A percentile compares a stretch with the other conserved stretches of the same genome.
Conservation (phyloP, 2,329 filamentous ascomycete species). For the Parasarocladium wereldwijsianum region DNA sequence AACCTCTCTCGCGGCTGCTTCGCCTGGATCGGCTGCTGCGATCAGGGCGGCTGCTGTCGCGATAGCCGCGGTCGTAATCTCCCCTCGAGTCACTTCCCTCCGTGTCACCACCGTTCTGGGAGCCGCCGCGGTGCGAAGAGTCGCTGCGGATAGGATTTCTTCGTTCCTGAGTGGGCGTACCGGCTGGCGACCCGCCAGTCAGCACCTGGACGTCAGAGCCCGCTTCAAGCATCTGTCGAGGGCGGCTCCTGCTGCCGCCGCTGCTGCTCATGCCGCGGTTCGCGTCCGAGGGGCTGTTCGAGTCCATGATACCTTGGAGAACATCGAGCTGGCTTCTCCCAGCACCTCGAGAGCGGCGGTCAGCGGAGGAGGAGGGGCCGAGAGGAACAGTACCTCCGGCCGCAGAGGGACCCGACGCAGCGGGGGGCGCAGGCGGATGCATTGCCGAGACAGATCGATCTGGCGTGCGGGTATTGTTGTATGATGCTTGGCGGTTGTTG, state of each 20-base stretch:
- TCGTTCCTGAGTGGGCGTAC: conserved; percentile 34
- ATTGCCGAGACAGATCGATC: conserved; percentile 13
- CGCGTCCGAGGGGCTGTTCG: conserved; percentile 22
- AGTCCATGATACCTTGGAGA: conserved; percentile 42
- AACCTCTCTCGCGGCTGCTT: conserved; percentile 33
- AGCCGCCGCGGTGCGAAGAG: conserved; percentile 16
- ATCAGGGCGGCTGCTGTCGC: conserved; percentile 27
- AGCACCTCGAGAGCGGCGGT: conserved; percentile 19
- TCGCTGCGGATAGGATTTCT: conserved; percentile 27
- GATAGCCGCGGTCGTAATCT: conserved; percentile 28
- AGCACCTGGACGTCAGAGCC: conserved; percentile 42
- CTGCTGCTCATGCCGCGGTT: conserved; percentile 20
- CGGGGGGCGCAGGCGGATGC: background rate
- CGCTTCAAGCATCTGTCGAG: conserved; percentile 27
- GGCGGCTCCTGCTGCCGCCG: conserved; percentile 18
- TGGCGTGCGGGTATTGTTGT: conserved; percentile 15
- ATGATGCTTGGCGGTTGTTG: conserved; percentile 11
- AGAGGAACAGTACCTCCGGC: conserved; percentile 13
- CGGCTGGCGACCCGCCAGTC: conserved; percentile 35
- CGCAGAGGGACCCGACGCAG: background rate
- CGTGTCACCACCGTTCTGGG: conserved; percentile 17
- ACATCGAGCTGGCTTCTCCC: conserved; percentile 39
- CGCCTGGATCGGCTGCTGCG: conserved; percentile 33
- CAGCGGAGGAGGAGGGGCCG: too few relatives aligned
- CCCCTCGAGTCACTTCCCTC: too few relatives aligned